Conservation (phyloP, 306 rosid genomes). For the Vicia villosa region DNA sequence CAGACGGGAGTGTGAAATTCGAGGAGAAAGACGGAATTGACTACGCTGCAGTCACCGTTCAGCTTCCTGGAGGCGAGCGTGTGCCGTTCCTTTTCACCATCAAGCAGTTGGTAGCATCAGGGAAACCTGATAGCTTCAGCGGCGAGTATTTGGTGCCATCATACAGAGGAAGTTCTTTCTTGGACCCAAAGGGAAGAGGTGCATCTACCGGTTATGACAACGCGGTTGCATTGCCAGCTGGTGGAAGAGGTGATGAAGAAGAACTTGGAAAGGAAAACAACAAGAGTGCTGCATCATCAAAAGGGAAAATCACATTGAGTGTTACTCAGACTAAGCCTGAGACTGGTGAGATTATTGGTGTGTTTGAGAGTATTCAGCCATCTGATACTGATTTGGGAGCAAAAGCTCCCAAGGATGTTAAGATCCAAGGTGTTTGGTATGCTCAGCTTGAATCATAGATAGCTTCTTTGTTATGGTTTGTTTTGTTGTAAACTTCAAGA, state of each 20-base stretch:
- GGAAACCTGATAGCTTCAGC: constrained; percentile 69
- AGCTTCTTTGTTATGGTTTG: constrained; percentile 3
- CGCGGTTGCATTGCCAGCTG: constrained; percentile 88
- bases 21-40: constrained; percentile 94
- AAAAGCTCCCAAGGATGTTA: constrained; percentile 88
- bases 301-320: constrained; percentile 80
- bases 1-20: constrained; percentile 73
- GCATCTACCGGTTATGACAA: constrained; percentile 90
- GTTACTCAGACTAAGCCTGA: constrained; percentile 88
- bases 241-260: constrained; percentile 97
- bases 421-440: constrained; percentile 94
- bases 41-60: constrained; percentile 88
- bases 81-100: constrained; percentile 97
- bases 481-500: constrained; percentile 41
- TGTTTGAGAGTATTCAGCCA: constrained; percentile 89
- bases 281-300: constrained; percentile 72
- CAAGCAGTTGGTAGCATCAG: constrained; percentile 89
- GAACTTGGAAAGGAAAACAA: constrained; percentile 81
- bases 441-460: constrained; percentile 89
- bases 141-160: constrained; percentile 87
- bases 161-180: constrained; percentile 85
- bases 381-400: constrained; percentile 99
- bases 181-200: constrained; percentile 99
- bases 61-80: constrained; percentile 90
- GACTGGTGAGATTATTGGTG: constrained; percentile 89